Evolutionary conservation across 108 stramenopile species (phyloP), one percentile per base, ranked within the genome.

Genomic region (Epipyxis sp.): DNA sequence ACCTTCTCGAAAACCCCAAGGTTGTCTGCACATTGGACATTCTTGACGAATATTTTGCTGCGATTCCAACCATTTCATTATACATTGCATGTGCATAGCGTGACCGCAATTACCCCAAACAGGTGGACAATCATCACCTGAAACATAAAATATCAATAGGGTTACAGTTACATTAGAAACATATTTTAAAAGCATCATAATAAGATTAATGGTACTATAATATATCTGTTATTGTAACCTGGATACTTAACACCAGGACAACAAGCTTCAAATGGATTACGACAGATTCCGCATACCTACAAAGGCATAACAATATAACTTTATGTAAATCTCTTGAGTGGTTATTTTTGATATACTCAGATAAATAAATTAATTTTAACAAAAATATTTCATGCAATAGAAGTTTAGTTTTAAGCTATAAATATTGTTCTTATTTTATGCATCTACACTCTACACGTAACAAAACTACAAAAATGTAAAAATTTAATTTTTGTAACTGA

Each of bases 41-140:
- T 61, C n/a, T 76, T 80, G 40, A 82, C 46, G 0, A 16, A 37
- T 42, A 81, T 88, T 85, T 79, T 85, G 84, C 62, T 86, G 86
- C 10, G 81, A 86, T 59, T 59, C 59, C 59, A 92, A 71, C 94
- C 92, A 92, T 6, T 87, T 84, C 29, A 84, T 80, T 1, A 91
- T 88, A 76, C 94, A 93, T 59, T 93, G 91, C 78, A 93, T 83
- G 82, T 94, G 94, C 84, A 92, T 92, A 1, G 90, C 90, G 86
- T 95, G 93, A 27, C 85, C 86, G 69, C 93, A 94, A 59, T 89
- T 89, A 1, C 94, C 94, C 87, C 89, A 92, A 0, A 87, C 85
- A 72, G 80, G 40, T 39, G 67, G 54, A 16, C 43, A 32, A 74
- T 69, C 77, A 50, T 74, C 71, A 13, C 61, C 61, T n/a, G n/a